These are phyloP conservation scores for Holtermannia corniformis DNA, from an alignment of 768 basidiomycete species.

Conservation along the genomic window DNA sequence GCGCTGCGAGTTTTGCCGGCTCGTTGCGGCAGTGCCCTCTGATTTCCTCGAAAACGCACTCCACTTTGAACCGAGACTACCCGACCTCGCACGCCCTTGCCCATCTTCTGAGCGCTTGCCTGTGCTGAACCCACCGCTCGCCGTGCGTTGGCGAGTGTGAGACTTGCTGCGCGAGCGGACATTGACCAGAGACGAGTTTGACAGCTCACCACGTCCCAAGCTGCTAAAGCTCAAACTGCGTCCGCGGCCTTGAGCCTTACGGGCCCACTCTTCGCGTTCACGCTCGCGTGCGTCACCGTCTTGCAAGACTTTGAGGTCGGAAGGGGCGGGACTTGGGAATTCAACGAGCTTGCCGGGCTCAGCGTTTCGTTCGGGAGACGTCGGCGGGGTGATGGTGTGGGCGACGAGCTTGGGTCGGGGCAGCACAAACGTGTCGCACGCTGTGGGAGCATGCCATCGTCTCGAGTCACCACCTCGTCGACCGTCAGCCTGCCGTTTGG, in stretches of 20 bases:
- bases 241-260: conserved; percentile 13
- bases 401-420: conserved; percentile 25
- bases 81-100: conserved; percentile 7
- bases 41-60: not conserved
- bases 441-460: conserved; percentile 22
- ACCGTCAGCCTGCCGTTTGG: conserved; percentile 6
- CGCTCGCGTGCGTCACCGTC: conserved; percentile 10
- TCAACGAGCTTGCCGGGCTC: not conserved
- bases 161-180: conserved; percentile 2
- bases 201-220: conserved; percentile 7
- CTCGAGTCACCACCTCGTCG: conserved; percentile 6
- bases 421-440: conserved; percentile 27
- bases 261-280: conserved; percentile 31
- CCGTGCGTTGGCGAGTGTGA: conserved; percentile 10
- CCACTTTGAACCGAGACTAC: conserved; percentile 10
- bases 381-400: conserved; percentile 29
- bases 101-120: too few species aligned
- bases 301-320: conserved; percentile 9
- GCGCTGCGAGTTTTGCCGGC: not conserved
- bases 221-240: conserved; percentile 22
- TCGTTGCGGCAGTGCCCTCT: not conserved
- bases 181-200: conserved; percentile 3
- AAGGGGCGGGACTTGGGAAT: not conserved
- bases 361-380: conserved; percentile 8
- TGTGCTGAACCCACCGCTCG: not conserved